A percentile compares a stretch with the other conserved stretches of the same genome.
phyloP scores from a whole-genome alignment of 2,329 filamentous ascomycete genomes.

The Microsporum ferrugineum region DNA sequence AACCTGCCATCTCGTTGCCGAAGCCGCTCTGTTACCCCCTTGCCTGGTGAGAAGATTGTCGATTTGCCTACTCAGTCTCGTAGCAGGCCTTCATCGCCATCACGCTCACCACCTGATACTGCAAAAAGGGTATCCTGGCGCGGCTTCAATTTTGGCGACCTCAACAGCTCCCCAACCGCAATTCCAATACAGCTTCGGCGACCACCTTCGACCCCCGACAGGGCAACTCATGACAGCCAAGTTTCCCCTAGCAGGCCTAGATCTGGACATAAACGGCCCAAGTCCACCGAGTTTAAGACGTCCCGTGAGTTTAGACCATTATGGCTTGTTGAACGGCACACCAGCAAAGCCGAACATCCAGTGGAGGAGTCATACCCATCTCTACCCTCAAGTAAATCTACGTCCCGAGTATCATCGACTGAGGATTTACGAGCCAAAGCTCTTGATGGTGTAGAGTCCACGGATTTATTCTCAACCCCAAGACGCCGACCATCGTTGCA shows the following conservation, averaged over 20 bases:
- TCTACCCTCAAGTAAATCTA: constrained; percentile 42
- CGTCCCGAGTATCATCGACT: constrained; percentile 37
- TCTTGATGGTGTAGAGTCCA: not conserved
- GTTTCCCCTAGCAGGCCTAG: constrained; percentile 30
- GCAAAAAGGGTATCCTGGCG: not conserved
- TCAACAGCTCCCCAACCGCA: constrained; percentile 33
- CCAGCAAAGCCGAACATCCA: constrained; percentile 31
- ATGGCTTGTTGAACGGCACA: constrained; percentile 62
- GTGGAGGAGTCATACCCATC: constrained; percentile 36
- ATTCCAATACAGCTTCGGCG: constrained; percentile 47
- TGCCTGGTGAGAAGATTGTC: constrained; percentile 20
- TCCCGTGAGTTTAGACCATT: constrained; percentile 65
- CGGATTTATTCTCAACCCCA: constrained; percentile 2
- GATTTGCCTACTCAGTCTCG: constrained; percentile 23
- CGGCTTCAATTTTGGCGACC: not conserved
- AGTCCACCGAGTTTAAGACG: constrained; percentile 42
- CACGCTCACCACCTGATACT: constrained; percentile 6
- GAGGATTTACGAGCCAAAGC: constrained; percentile 27
- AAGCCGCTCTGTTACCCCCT: constrained; percentile 28
- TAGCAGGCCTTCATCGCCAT: constrained; percentile 27
- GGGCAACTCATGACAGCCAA: constrained; percentile 28
- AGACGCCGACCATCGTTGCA: constrained; percentile 22
- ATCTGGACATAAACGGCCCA: constrained; percentile 37
- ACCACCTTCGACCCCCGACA: constrained; percentile 30
- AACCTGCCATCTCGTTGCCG: constrained; percentile 11